These are phyloP conservation scores for Claviceps pazoutovae DNA, from an alignment of 2,329 filamentous ascomycete genomes.

Conservation along the genomic window DNA sequence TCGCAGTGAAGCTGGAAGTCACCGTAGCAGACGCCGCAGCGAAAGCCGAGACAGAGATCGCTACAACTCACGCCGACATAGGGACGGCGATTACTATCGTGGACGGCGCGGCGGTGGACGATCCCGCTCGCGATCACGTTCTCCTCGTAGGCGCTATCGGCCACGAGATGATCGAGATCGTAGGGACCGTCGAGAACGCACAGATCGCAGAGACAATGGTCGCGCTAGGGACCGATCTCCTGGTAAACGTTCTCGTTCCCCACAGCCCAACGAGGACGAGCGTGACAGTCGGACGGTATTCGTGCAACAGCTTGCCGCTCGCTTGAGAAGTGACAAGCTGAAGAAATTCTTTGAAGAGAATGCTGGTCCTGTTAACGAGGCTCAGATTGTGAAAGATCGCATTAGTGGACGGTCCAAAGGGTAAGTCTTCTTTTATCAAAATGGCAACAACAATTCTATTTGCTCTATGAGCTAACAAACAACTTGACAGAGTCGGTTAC, in stretches of 20 bases:
- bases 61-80: conserved; percentile 58
- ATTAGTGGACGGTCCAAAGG: conserved; percentile 96
- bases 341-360: conserved; percentile 94
- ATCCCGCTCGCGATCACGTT: conserved; percentile 57
- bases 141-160: conserved; percentile 47
- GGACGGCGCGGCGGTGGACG: conserved; percentile 30
- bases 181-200: conserved; percentile 35
- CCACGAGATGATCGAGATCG: conserved; percentile 39
- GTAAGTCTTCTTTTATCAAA: conserved; percentile 36
- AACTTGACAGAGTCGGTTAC: conserved; percentile 67
- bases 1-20: conserved; percentile 63
- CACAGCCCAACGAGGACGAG: conserved; percentile 83
- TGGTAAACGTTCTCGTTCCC: conserved; percentile 37
- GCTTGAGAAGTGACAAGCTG: conserved; percentile 80
- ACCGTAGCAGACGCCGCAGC: conserved; percentile 70
- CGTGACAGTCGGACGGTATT: conserved; percentile 94
- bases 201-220: conserved; percentile 33
- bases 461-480: background rate
- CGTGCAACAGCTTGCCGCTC: conserved; percentile 92
- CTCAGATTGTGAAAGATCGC: conserved; percentile 95
- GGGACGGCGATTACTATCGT: conserved; percentile 59
- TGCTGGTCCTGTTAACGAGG: conserved; percentile 86
- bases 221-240: conserved; percentile 38
- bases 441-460: background rate
- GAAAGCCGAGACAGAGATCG: conserved; percentile 64